These are phyloP conservation scores for Penicillium angulare DNA, from an alignment of 495 filamentous ascomycete genomes.

Conservation along the genomic window DNA sequence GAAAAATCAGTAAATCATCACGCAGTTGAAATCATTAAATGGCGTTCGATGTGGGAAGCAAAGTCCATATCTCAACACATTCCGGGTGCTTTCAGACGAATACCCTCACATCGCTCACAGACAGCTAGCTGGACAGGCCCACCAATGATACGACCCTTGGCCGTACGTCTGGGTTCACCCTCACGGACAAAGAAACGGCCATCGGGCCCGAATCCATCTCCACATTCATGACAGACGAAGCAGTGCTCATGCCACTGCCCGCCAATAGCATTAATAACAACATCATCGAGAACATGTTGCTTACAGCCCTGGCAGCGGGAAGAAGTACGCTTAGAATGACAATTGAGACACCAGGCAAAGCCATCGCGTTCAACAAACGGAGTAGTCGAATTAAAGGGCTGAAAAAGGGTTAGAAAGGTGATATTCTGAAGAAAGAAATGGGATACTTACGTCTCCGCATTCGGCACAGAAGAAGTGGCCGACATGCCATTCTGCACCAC, in stretches of 20 bases:
- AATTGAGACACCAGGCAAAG: constrained; percentile 96
- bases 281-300: constrained; percentile 79
- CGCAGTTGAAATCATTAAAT: constrained; percentile 17
- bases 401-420: not conserved
- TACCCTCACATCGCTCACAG: constrained; percentile 64
- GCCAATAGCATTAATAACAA: constrained; percentile 82
- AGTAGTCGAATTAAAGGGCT: constrained; percentile 75
- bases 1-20: constrained; percentile 22
- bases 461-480: constrained; percentile 99
- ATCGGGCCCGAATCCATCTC: constrained; percentile 55
- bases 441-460: constrained; percentile 75
- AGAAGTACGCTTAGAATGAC: constrained; percentile 86
- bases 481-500: constrained; percentile 92
- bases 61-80: constrained; percentile 21
- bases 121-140: constrained; percentile 52
- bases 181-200: constrained; percentile 64
- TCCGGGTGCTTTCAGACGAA: constrained; percentile 56
- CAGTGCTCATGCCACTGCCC: constrained; percentile 93
- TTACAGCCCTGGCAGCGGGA: constrained; percentile 85
- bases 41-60: too few relatives aligned
- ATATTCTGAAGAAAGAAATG: not conserved
- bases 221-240: constrained; percentile 78
- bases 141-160: constrained; percentile 48
- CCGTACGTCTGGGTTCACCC: constrained; percentile 50
- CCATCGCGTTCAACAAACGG: constrained; percentile 97